phyloP scores from a whole-genome alignment of 2,329 filamentous ascomycete genomes.

The Malbranchea zuffiana region DNA sequence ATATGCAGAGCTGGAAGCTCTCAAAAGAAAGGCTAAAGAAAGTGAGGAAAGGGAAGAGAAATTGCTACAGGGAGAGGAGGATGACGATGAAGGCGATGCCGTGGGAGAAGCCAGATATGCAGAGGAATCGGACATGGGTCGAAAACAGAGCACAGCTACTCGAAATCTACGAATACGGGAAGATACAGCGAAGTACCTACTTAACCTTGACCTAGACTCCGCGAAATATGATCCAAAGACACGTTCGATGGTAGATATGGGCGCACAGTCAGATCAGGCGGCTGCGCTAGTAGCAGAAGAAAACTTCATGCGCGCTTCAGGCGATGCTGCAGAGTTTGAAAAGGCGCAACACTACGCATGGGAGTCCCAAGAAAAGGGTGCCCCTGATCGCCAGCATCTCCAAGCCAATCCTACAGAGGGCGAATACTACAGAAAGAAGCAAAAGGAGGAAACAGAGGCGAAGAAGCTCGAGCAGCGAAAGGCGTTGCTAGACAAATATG shows the following conservation, averaged over 20 bases:
- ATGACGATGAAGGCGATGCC: constrained; percentile 30
- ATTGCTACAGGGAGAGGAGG: constrained; percentile 43
- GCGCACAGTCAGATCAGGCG: constrained; percentile 67
- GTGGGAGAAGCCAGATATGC: constrained; percentile 57
- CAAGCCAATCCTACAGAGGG: constrained; percentile 95
- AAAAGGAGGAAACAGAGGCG: constrained; percentile 59
- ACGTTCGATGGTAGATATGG: constrained; percentile 75
- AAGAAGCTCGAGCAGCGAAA: constrained; percentile 59
- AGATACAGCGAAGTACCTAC: constrained; percentile 91
- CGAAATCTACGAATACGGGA: constrained; percentile 84
- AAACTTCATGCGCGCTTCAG: constrained; percentile 76
- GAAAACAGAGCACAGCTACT: constrained; percentile 81
- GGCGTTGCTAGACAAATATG: constrained; percentile 70
- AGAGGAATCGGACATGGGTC: constrained; percentile 92
- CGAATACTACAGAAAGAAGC: constrained; percentile 70
- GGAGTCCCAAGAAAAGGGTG: constrained; percentile 80
- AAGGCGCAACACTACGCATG: constrained; percentile 81
- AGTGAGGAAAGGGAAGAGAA: constrained; percentile 42
- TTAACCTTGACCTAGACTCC: constrained; percentile 90
- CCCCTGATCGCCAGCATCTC: constrained; percentile 71
- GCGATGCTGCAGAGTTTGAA: constrained; percentile 88
- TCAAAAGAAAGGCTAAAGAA: constrained; percentile 48
- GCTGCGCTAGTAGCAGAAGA: constrained; percentile 82
- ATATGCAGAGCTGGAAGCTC: constrained; percentile 72
- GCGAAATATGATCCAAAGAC: constrained; percentile 98